phyloP scores from a whole-genome alignment of 1,284 basidiomycete species.

The Cryptococcus hybrid region DNA sequence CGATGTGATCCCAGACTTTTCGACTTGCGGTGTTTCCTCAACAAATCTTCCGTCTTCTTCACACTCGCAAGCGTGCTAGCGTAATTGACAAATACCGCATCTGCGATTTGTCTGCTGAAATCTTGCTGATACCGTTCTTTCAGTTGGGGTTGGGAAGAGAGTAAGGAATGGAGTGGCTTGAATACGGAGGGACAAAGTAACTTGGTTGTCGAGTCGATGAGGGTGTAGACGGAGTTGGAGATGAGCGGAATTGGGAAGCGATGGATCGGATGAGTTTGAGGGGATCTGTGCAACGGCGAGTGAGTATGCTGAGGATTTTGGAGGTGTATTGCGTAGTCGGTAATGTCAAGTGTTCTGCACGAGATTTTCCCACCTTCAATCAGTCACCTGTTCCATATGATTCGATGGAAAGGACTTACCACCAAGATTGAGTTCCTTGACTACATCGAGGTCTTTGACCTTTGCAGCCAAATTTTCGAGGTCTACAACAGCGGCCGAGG shows the following conservation, averaged over 20 bases:
- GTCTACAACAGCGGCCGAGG: constrained; percentile 35
- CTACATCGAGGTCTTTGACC: constrained; percentile 15
- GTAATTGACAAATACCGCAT: constrained; percentile 63
- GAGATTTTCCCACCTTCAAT: background rate
- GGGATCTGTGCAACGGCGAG: constrained; percentile 75
- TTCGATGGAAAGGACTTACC: constrained; percentile 12
- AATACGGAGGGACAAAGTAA: constrained; percentile 78
- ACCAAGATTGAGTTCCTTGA: constrained; percentile 10
- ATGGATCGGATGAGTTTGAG: constrained; percentile 83
- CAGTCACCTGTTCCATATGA: background rate
- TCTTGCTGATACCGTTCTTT: constrained; percentile 57
- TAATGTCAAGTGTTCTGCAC: constrained; percentile 17
- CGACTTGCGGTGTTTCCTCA: constrained; percentile 78
- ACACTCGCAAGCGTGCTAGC: constrained; percentile 67
- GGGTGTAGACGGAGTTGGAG: constrained; percentile 49
- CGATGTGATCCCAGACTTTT: constrained; percentile 68
- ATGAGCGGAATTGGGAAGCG: constrained; percentile 71
- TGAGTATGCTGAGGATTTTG: constrained; percentile 70
- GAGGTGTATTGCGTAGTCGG: constrained; percentile 50
- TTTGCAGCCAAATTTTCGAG: constrained; percentile 23
- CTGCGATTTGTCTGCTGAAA: constrained; percentile 67
- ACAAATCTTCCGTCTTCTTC: constrained; percentile 85
- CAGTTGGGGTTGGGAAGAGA: constrained; percentile 61
- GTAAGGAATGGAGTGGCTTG: constrained; percentile 75
- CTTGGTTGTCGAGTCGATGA: constrained; percentile 55